Percentiles rank a stretch among this genome's conserved stretches.
Conservation (phyloP, 208 protist genomes). For the Acanthamoeba triangularis region DNA sequence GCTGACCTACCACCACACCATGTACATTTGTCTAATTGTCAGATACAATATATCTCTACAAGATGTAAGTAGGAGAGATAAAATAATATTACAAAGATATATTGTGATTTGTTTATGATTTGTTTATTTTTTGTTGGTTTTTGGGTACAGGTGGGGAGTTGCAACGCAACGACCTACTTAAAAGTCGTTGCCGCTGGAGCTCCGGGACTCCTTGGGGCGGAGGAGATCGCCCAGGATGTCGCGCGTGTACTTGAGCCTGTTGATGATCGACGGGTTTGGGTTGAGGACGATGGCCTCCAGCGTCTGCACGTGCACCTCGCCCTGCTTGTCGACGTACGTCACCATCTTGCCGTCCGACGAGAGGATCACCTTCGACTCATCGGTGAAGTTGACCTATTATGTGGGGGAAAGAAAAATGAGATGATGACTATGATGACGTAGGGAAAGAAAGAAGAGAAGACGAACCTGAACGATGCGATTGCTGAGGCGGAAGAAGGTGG, state of each 20-base stretch:
- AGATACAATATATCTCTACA: too few species aligned
- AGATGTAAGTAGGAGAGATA: too few species aligned
- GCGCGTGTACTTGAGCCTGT: constrained; percentile 80
- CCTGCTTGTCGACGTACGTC: constrained; percentile 84
- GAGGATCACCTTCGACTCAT: constrained; percentile 96
- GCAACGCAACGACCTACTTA: neutral
- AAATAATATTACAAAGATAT: too few species aligned
- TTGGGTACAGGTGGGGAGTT: too few species aligned
- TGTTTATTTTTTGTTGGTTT: neutral
- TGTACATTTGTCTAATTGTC: too few species aligned
- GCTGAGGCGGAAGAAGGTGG: constrained; percentile 97
- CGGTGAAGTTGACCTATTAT: constrained; percentile 92
- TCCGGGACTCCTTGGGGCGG: neutral
- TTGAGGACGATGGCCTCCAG: constrained; percentile 20
- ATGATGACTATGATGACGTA: neutral
- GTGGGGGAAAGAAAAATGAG: neutral
- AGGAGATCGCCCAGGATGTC: constrained; percentile 79
- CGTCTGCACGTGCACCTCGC: constrained; percentile 41
- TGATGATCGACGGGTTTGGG: constrained; percentile 62
- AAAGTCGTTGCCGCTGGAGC: neutral
- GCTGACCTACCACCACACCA: neutral
- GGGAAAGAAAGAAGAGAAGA: neutral
- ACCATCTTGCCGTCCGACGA: constrained; percentile 94
- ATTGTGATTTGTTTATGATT: neutral
- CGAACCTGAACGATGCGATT: constrained; percentile 97